Conservation (phyloP, 2,329 filamentous ascomycete genomes). For the Plectosphaerella sp. region DNA sequence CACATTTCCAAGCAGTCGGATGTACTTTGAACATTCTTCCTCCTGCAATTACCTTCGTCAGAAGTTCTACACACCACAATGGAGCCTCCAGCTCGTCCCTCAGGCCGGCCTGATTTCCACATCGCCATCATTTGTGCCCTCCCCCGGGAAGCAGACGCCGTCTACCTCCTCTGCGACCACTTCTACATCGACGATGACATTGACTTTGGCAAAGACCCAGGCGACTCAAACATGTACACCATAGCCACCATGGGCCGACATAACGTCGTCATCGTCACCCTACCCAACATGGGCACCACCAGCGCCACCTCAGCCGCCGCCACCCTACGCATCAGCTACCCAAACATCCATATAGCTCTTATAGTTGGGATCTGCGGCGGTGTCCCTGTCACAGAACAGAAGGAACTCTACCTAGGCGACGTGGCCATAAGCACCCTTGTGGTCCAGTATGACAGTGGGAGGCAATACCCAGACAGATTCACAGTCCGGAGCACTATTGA, state of each 20-base stretch:
- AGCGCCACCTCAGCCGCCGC: slow-evolving; percentile 18
- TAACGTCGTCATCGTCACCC: slow-evolving; percentile 21
- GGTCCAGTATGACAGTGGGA: slow-evolving; percentile 16
- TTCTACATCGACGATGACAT: slow-evolving; percentile 18
- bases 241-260: slow-evolving; percentile 20
- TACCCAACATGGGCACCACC: slow-evolving; percentile 21
- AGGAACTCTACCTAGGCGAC: slow-evolving; percentile 21
- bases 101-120: slow-evolving; percentile 17
- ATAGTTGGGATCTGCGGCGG: slow-evolving; percentile 19
- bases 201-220: slow-evolving; percentile 6
- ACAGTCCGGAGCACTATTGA: slow-evolving; percentile 8
- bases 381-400: slow-evolving; percentile 6
- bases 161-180: slow-evolving; percentile 20
- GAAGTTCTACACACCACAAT: no score
- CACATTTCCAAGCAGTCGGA: no score
- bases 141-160: slow-evolving; percentile 22
- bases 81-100: no score
- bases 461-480: slow-evolving; percentile 12
- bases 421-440: slow-evolving; percentile 22
- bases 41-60: no score
- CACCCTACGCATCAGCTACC: slow-evolving; percentile 26
- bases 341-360: slow-evolving; percentile 19
- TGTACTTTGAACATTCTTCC: no score
- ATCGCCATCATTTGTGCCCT: slow-evolving; percentile 31
- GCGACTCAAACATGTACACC: slow-evolving; percentile 16